Evolutionary conservation across 306 rosid genomes (phyloP), one percentile per base, ranked within the genome.

Genomic region (Prosopis cineraria): DNA sequence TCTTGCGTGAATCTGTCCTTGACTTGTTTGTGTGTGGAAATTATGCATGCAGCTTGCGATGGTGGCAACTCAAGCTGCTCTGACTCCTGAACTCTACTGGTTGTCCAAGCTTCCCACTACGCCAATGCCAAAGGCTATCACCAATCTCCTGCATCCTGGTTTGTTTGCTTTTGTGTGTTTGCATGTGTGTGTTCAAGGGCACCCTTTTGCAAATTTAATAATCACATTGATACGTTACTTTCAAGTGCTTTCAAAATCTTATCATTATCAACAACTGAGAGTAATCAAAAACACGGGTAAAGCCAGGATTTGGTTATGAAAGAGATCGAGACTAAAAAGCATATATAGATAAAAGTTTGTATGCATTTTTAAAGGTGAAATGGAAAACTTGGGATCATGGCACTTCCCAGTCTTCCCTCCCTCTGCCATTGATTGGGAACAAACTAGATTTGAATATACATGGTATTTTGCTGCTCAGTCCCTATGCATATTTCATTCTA

Each of bases 61-160:
- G 74, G 88, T 60, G 43, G 84, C 69, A 17, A 81, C 90, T 60
- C 81, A 91, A 78, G 98, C 93, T 66, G 87, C 89, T 47, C 37
- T 78, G 55, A 79, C 93, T 1, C 90, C 92, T 59, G 83, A 93
- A 69, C 62, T 87, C 10, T 91, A 91, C 69, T 91, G 95, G 97
- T 72, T 74, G n/a, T 87, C 93, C 10, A 83, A 63, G 71, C 85
- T 93, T 76, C 93, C 95, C 11, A 83, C 84, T 71, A 89, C 95
- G 10, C 76, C 68, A 24, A 86, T 90, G 68, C 91, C 95, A 9
- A 81, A 83, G 66, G 69, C 88, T 53, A 79, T 93, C 66, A 74
- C 70, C 1, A 84, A 86, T 83, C 89, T 93, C 80, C 77, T 93
- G 0, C 70, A 72, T 16, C 78, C 85, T 36, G 93, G 94, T 93